Conservation (phyloP, 257 asterid genomes). For the Salvia rosmarinus region DNA sequence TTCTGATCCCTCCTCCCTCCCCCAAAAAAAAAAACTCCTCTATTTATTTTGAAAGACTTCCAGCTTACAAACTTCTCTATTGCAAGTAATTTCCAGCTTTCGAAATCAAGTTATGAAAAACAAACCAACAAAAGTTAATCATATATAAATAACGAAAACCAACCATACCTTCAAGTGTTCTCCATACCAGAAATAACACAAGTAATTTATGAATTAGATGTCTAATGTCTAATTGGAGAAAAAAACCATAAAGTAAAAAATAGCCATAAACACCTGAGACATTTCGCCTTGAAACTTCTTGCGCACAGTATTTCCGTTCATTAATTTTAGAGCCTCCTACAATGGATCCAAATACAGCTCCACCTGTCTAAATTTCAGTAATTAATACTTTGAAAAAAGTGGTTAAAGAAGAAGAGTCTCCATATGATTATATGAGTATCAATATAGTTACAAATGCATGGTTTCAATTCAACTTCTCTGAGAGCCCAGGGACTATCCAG, state of each 20-base stretch:
- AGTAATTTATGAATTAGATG: not conserved
- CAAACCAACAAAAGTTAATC: slow-evolving; percentile 6
- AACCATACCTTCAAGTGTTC: slow-evolving; percentile 6
- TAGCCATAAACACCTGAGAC: slow-evolving; percentile 68
- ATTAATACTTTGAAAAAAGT: slow-evolving; percentile 23
- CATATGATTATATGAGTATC: not conserved
- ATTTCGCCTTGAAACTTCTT: slow-evolving; percentile 76
- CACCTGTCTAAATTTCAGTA: slow-evolving; percentile 55
- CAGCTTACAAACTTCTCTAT: not conserved
- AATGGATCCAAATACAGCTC: slow-evolving; percentile 84
- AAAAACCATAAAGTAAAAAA: slow-evolving; percentile 9
- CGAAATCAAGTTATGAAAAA: slow-evolving; percentile 15
- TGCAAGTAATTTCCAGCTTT: slow-evolving; percentile 8
- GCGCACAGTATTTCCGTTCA: slow-evolving; percentile 74
- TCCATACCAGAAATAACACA: slow-evolving; percentile 24
- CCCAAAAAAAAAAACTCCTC: not conserved
- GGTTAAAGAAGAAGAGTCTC: slow-evolving; percentile 16
- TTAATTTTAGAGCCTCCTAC: slow-evolving; percentile 85
- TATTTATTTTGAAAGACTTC: not conserved
- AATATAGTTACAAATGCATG: slow-evolving; percentile 8
- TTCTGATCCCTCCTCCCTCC: too few relatives aligned
- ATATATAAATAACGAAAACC: slow-evolving; percentile 6
- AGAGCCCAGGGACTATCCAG: not conserved
- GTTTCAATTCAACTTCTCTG: slow-evolving; percentile 20
- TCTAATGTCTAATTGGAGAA: slow-evolving; percentile 8